Evolutionary conservation across 805 yeast genomes (phyloP).

Genomic region (Clavispora phyllophila): DNA sequence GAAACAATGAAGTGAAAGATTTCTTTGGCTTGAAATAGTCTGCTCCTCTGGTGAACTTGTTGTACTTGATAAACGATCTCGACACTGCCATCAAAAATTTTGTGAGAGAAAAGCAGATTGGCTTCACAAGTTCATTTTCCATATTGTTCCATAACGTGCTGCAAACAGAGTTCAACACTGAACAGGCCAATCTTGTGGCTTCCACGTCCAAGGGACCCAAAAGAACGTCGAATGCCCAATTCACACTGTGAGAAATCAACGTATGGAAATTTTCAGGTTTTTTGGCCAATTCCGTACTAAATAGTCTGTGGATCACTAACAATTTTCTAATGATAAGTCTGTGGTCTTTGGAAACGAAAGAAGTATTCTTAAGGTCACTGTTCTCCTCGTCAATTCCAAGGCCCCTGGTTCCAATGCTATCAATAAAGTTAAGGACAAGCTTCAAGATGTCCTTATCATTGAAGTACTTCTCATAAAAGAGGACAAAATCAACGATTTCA

Average conservation of each 20-base stretch:
- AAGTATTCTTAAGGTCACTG: constrained; percentile 13
- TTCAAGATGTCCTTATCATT: constrained; percentile 36
- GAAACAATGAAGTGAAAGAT: constrained; percentile 66
- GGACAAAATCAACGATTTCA: constrained; percentile 54
- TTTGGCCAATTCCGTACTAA: constrained; percentile 34
- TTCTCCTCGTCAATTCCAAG: constrained; percentile 40
- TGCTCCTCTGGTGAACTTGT: constrained; percentile 43
- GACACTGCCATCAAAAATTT: constrained; percentile 54
- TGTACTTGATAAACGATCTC: constrained; percentile 45
- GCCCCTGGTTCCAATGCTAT: constrained; percentile 54
- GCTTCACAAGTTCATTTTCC: constrained; percentile 20
- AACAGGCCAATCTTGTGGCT: constrained; percentile 59
- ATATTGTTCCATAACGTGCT: constrained; percentile 32
- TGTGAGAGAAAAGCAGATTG: constrained; percentile 43
- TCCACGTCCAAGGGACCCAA: constrained; percentile 49
- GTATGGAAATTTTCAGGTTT: constrained; percentile 18
- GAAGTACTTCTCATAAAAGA: constrained; percentile 38
- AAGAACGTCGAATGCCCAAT: constrained; percentile 57
- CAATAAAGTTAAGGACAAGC: constrained; percentile 42
- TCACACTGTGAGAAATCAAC: constrained; percentile 44
- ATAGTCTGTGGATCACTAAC: constrained; percentile 53
- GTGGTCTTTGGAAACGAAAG: constrained; percentile 46
- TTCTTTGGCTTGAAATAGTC: constrained; percentile 54
- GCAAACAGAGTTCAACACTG: constrained; percentile 50
- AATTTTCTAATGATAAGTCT: constrained; percentile 53